Percentiles rank a stretch among this genome's conserved stretches.
Evolutionary conservation across 345 rosid genomes (phyloP).

Genomic region (Eucalyptus melliodora): DNA sequence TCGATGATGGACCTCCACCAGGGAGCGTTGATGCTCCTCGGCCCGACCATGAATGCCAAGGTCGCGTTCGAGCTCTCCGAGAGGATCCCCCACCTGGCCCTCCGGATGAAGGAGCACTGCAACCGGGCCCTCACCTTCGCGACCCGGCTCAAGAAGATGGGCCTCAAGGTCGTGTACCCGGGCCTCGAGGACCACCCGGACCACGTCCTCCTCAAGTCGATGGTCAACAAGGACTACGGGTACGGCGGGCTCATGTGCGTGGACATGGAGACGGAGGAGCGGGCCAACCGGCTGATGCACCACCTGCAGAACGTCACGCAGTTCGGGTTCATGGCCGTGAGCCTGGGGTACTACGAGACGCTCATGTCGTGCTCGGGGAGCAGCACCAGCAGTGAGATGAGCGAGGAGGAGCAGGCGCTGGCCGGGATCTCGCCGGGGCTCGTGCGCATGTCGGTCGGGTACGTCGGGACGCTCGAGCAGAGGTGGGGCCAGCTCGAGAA

Average conservation of each 20-base stretch:
- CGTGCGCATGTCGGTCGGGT: slow-evolving; percentile 84
- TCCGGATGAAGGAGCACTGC: slow-evolving; percentile 89
- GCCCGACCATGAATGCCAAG: slow-evolving; percentile 97
- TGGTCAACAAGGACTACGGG: slow-evolving; percentile 65
- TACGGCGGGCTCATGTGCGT: slow-evolving; percentile 72
- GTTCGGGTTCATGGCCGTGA: slow-evolving; percentile 96
- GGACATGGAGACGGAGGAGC: slow-evolving; percentile 86
- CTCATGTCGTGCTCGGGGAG: slow-evolving; percentile 93
- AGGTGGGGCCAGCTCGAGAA: slow-evolving; percentile 79
- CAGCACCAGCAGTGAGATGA: slow-evolving; percentile 88
- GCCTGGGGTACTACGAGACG: slow-evolving; percentile 90
- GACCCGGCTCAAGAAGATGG: slow-evolving; percentile 50
- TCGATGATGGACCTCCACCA: slow-evolving; percentile 94
- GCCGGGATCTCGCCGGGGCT: slow-evolving; percentile 94
- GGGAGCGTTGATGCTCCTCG: slow-evolving; percentile 80
- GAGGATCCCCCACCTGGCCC: slow-evolving; percentile 73
- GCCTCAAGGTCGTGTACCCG: slow-evolving; percentile 73
- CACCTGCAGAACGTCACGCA: slow-evolving; percentile 65
- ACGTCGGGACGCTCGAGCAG: slow-evolving; percentile 82
- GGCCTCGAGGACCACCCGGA: slow-evolving; percentile 83
- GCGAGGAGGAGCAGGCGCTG: slow-evolving; percentile 46
- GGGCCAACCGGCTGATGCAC: slow-evolving; percentile 68
- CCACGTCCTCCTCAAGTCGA: slow-evolving; percentile 44
- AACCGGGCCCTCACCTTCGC: slow-evolving; percentile 59
- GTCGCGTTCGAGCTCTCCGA: slow-evolving; percentile 86